Evolutionary conservation across 352 stramenopile species (phyloP).

Genomic region (Aphanomyces euteiches): DNA sequence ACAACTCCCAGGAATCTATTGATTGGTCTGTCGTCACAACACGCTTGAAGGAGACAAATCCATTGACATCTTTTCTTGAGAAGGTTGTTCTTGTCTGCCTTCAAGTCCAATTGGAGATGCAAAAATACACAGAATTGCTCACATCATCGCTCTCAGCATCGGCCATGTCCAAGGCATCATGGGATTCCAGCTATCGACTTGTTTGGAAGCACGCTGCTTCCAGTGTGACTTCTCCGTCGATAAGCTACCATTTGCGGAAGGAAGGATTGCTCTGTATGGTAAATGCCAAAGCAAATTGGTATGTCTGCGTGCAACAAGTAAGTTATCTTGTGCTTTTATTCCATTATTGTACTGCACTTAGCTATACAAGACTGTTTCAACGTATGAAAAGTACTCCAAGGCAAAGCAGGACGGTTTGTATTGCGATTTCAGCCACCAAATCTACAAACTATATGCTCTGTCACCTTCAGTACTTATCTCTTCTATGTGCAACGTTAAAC

Average conservation of each 20-base stretch:
- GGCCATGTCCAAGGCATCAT: constrained; percentile 19
- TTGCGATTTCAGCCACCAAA: neutral
- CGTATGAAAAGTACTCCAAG: constrained; percentile 26
- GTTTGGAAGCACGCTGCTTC: constrained; percentile 21
- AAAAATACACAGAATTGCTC: neutral
- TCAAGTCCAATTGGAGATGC: constrained; percentile 24
- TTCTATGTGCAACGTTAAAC: neutral
- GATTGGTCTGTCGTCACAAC: neutral
- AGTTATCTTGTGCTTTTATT: neutral
- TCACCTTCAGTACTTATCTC: neutral
- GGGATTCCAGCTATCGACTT: constrained; percentile 25
- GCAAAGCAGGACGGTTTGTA: constrained; percentile 12
- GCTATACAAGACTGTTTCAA: constrained; percentile 13
- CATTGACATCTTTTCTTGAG: constrained; percentile 23
- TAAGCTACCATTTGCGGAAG: constrained; percentile 11
- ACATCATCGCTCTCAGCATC: neutral
- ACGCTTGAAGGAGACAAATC: neutral
- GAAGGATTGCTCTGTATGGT: constrained; percentile 18
- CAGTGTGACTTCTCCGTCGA: neutral
- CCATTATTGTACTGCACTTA: constrained; percentile 2
- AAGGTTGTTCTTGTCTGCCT: constrained; percentile 28
- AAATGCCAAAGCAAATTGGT: constrained; percentile 4
- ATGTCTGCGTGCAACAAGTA: constrained; percentile 21
- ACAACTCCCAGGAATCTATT: neutral
- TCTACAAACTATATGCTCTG: neutral